Percentiles rank a stretch among this genome's conserved stretches.
phyloP scores from a whole-genome alignment of 345 rosid genomes.

The Citrus inodora region DNA sequence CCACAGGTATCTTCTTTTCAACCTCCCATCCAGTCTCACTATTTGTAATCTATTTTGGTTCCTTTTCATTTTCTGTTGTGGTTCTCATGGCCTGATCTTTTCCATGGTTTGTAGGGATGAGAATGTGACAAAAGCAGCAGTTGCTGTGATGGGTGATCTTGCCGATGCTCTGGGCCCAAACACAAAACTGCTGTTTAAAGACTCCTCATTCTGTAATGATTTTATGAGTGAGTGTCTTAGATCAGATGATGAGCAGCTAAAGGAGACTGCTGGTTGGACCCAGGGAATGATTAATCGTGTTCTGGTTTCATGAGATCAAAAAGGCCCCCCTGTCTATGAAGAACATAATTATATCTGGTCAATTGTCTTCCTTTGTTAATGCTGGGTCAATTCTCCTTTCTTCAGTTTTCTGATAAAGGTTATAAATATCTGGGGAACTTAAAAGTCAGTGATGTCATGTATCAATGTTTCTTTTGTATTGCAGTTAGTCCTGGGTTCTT shows the following conservation, averaged over 20 bases:
- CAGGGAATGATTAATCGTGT: slow-evolving; percentile 84
- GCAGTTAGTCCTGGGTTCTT: slow-evolving; percentile 10
- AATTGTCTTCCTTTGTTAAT: background rate
- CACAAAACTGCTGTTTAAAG: slow-evolving; percentile 59
- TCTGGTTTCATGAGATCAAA: slow-evolving; percentile 47
- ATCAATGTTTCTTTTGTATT: slow-evolving; percentile 15
- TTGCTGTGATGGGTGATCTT: slow-evolving; percentile 93
- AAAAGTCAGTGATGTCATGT: slow-evolving; percentile 1
- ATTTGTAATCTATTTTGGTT: background rate
- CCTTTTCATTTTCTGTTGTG: background rate
- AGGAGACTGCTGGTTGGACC: slow-evolving; percentile 84
- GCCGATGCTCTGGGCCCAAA: slow-evolving; percentile 83
- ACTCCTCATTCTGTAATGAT: slow-evolving; percentile 52
- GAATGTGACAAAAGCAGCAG: slow-evolving; percentile 79
- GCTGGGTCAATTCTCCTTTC: background rate
- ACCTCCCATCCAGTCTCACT: background rate
- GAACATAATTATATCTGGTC: background rate
- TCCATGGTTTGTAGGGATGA: slow-evolving; percentile 59
- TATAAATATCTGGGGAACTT: slow-evolving; percentile 10
- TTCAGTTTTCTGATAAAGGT: slow-evolving; percentile 19
- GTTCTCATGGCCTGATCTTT: background rate
- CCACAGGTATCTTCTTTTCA: slow-evolving; percentile 42
- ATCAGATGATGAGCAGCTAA: slow-evolving; percentile 82
- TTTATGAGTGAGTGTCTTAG: slow-evolving; percentile 71
- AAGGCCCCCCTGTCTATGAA: background rate